These are phyloP conservation scores for Tulasnella sp. DNA, from an alignment of 768 basidiomycete species.

Conservation along the genomic window DNA sequence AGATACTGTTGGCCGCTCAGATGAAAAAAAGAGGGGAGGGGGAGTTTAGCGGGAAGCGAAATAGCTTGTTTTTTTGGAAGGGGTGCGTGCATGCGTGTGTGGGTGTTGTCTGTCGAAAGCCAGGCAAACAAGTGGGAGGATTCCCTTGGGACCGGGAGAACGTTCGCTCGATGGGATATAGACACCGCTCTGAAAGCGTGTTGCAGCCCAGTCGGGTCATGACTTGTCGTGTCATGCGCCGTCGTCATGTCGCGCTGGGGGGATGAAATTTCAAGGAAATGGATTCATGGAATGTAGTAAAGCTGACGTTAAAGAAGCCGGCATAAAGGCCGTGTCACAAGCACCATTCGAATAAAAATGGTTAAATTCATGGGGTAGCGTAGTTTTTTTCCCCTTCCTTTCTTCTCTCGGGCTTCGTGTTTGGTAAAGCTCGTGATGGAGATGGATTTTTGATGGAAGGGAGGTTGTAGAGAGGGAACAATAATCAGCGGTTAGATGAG, in stretches of 20 bases:
- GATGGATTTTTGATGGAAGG: background rate
- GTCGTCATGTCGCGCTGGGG: background rate
- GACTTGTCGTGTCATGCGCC: background rate
- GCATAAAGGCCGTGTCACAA: background rate
- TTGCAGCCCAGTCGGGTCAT: background rate
- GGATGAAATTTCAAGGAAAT: background rate
- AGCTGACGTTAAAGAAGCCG: background rate
- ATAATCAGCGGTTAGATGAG: conserved; percentile 2
- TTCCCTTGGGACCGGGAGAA: conserved; percentile 1
- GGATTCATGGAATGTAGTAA: background rate
- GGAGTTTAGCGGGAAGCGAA: background rate
- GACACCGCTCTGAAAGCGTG: background rate
- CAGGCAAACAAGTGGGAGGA: conserved; percentile 4
- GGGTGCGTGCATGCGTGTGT: background rate
- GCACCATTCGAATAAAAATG: background rate
- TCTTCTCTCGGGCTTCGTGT: background rate
- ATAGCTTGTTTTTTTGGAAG: background rate
- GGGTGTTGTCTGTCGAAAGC: background rate
- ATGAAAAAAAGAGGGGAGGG: background rate
- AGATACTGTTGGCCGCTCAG: background rate
- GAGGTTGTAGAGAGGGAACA: background rate
- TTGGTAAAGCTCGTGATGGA: background rate
- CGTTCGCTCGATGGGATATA: background rate
- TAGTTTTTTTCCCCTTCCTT: background rate
- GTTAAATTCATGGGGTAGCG: background rate